phyloP scores from a whole-genome alignment of 768 basidiomycete genomes.

The Hypholoma sublateritium region DNA sequence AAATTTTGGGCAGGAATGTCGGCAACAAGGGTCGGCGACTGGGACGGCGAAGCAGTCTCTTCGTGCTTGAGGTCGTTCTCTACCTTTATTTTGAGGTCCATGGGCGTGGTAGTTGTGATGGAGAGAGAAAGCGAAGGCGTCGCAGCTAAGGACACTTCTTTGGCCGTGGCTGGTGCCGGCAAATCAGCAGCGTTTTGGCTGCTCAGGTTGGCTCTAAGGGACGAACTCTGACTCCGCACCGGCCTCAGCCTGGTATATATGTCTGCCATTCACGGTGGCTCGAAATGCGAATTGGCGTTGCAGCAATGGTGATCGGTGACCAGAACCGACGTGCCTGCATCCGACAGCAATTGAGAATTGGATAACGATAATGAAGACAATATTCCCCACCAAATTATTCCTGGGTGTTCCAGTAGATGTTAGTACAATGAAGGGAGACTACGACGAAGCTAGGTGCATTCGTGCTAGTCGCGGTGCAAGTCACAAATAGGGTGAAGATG shows the following conservation, averaged over 20 bases:
- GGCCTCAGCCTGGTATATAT: conserved; percentile 20
- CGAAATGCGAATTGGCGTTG: not conserved
- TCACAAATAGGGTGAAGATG: conserved; percentile 18
- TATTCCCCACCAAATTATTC: conserved; percentile 3
- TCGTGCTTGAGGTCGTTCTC: conserved; percentile 29
- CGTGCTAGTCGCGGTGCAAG: conserved; percentile 24
- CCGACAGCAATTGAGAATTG: conserved; percentile 13
- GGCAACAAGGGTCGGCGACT: conserved; percentile 34
- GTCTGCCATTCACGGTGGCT: conserved; percentile 17
- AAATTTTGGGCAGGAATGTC: conserved; percentile 31
- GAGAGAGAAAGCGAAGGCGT: conserved; percentile 23
- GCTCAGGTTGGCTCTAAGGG: conserved; percentile 17
- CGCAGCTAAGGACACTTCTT: conserved; percentile 30
- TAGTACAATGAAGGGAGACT: conserved; percentile 8
- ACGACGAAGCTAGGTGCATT: conserved; percentile 9
- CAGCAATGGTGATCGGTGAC: conserved; percentile 12
- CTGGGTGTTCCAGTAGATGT: conserved; percentile 13
- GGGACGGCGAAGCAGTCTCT: conserved; percentile 30
- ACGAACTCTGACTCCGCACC: conserved; percentile 19
- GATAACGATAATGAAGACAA: conserved; percentile 10
- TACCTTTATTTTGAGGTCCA: conserved; percentile 32
- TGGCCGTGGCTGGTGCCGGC: conserved; percentile 28
- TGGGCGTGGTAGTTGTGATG: conserved; percentile 23
- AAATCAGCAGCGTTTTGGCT: conserved; percentile 23
- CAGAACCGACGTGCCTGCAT: conserved; percentile 5